Evolutionary conservation across 768 basidiomycete genomes (phyloP).

Genomic region (Mrakia blollopis): DNA sequence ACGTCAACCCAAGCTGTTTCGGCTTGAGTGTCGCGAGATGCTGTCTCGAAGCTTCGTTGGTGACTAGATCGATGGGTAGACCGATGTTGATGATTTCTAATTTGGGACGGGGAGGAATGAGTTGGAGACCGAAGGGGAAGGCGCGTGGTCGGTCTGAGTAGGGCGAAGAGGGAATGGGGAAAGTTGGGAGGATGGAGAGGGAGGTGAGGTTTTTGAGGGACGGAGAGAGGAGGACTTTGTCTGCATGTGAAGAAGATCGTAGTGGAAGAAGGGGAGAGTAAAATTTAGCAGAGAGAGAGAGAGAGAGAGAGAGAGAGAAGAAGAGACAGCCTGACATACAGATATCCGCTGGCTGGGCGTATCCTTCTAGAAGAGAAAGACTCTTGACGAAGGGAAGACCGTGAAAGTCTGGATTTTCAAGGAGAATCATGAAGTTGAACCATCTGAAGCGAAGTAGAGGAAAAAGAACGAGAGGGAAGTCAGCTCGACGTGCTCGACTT

Average conservation of each 20-base stretch:
- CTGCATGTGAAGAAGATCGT: neutral
- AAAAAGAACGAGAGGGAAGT: neutral
- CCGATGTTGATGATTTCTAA: slow-evolving; percentile 21
- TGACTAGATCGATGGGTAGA: slow-evolving; percentile 26
- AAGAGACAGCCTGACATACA: slow-evolving; percentile 1
- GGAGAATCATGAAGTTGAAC: slow-evolving; percentile 4
- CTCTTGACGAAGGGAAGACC: slow-evolving; percentile 22
- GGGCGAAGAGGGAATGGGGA: neutral
- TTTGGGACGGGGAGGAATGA: slow-evolving; percentile 4
- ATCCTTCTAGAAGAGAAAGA: slow-evolving; percentile 22
- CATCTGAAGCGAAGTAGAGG: neutral
- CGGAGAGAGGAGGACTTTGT: neutral
- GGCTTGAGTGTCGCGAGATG: slow-evolving; percentile 32
- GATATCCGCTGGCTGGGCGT: slow-evolving; percentile 15
- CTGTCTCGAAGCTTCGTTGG: slow-evolving; percentile 23
- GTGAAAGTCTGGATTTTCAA: slow-evolving; percentile 18
- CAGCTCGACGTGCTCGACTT: neutral
- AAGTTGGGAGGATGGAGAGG: slow-evolving; percentile 25
- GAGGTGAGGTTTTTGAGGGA: slow-evolving; percentile 12
- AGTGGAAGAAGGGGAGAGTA: neutral
- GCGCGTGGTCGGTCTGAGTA: slow-evolving; percentile 4
- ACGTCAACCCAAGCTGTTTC: slow-evolving; percentile 25
- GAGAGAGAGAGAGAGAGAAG: neutral
- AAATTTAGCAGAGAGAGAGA: neutral
- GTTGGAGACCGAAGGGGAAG: slow-evolving; percentile 30